Base-by-base conservation (phyloP, 176 grass and related monocot genomes). In the Eleusine indica region DNA sequence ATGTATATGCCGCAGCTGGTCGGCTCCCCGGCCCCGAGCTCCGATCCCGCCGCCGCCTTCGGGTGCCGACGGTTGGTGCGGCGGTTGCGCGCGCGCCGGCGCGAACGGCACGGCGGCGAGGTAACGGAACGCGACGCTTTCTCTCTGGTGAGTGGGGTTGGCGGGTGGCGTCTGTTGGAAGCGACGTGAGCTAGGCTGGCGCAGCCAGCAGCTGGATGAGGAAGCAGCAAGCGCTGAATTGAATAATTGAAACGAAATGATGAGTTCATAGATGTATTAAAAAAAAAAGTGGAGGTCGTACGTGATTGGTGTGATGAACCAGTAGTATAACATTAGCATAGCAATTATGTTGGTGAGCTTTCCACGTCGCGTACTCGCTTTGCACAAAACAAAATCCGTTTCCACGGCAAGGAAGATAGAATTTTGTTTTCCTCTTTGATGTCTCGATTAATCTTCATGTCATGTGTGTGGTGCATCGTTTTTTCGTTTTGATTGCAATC, bases 301-400 rank as follows among this genome's bases (percentile, higher is more conserved):
- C 1, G 54, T 37, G 44, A 52, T 67, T 67, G 43, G 62, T 29
- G 9, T 0, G 10, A 65, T 5, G 46, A 76, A 67, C 54, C 1
- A 57, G 54, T 2, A 57, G 54, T 16, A 53, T 17, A 19, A 19
- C 42, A 16, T 22, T 80, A 52, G 1, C 21, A 47, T 61, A 53
- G 6, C 68, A 74, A 74, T 56, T 66, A 15, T 47, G 22, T 51
- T 6, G 84, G 74, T 87, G 84, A 80, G 89, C 89, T 90, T 87
- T 84, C 85, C 85, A 84, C 80, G 70, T 35, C 32, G 32, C 25
- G 25, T 25, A 25, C 25, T 80, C 84, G 83, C 32, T 0, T 54
- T 54, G 48, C 47, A 49, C 19, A 0, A 57, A 40, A 17, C 58
- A 28, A 28, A 40, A 70, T 25, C 38, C 21, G 38, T 17, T 28